Percentiles rank a stretch among this genome's conserved stretches.
Conservation (phyloP, 2,329 filamentous ascomycete species). For the Xylaria sp. region DNA sequence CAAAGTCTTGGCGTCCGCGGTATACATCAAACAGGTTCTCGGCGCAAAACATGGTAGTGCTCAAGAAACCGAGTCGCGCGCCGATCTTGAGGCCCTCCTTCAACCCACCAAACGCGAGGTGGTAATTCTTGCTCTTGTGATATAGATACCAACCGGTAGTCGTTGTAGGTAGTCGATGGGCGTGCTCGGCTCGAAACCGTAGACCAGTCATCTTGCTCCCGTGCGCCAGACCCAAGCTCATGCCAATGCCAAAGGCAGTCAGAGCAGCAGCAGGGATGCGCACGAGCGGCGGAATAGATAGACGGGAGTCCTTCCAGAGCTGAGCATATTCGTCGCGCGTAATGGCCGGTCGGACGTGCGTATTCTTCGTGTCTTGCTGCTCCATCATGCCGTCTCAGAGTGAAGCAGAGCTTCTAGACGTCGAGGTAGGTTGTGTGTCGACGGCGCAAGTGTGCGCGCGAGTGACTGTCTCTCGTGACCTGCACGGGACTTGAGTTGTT, state of each 20-base stretch:
- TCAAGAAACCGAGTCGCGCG: conserved; percentile 64
- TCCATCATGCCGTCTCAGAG: conserved; percentile 16
- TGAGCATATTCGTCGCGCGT: conserved; percentile 32
- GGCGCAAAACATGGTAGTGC: conserved; percentile 68
- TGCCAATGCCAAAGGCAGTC: conserved; percentile 62
- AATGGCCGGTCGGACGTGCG: conserved; percentile 17
- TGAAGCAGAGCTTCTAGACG: not conserved
- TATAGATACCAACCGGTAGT: conserved; percentile 96
- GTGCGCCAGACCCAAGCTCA: conserved; percentile 64
- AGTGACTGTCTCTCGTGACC: too few relatives aligned
- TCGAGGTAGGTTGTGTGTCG: not conserved
- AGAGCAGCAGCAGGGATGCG: conserved; percentile 62
- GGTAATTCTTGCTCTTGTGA: conserved; percentile 96
- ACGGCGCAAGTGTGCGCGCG: not conserved
- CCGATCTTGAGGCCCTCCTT: conserved; percentile 76
- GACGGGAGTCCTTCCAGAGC: conserved; percentile 40
- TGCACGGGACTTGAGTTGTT: too few relatives aligned
- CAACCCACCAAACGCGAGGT: conserved; percentile 69
- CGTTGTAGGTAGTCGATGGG: conserved; percentile 80
- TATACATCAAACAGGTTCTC: conserved; percentile 82
- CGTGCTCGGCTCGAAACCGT: conserved; percentile 91
- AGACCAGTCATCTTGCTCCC: conserved; percentile 70
- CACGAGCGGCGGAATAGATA: conserved; percentile 58
- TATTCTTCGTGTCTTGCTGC: conserved; percentile 5
- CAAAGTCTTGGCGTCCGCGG: conserved; percentile 63